Base-by-base conservation (phyloP, 306 rosid species). In the Parietaria judaica region DNA sequence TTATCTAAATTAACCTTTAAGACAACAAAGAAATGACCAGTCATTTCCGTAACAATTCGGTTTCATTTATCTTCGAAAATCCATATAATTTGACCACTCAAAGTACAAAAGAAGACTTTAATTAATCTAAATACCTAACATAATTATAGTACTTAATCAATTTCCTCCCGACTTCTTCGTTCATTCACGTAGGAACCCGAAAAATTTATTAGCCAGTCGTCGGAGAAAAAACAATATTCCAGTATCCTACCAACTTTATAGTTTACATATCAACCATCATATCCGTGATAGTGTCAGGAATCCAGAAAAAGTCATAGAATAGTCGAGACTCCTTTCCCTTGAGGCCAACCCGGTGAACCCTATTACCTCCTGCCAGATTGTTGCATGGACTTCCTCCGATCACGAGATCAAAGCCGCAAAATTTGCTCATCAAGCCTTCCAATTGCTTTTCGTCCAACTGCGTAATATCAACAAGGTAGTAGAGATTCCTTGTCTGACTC, bases 311-410 rank as follows among this genome's bases (percentile, higher is more conserved):
- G 55, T 94, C 99, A 51, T 43, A 88, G 47, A 94, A 94, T 5
- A 94, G 84, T 44, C 86, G 61, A 0, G 99, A 94, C 3, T 94
- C 90, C 67, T 81, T 81, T 31, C 99, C 99, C 72, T 76, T 94
- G 2, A 88, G 90, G 34, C 97, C 99, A 71, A 81, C 94, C 56
- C 97, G 67, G 64, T 81, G 87, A 56, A 80, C 80, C 75, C 95
- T 72, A 69, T 94, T 94, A 77, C 95, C 84, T 47, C 99, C 99
- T 10, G 99, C 85, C 11, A 94, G 80, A 69, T 94, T 89, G 65
- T 94, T 94, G 52, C 99, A 94, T 0, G 97, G 99, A 54, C 97
- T 94, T 3, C 99, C 99, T 45, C 97, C 99, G 13, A 94, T 72
- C 12, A 94, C 64, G 4, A 94, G 95, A 80, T 94, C 99, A 56